Conservation (phyloP, 257 asterid species). For the Capsicum rhomboideum region DNA sequence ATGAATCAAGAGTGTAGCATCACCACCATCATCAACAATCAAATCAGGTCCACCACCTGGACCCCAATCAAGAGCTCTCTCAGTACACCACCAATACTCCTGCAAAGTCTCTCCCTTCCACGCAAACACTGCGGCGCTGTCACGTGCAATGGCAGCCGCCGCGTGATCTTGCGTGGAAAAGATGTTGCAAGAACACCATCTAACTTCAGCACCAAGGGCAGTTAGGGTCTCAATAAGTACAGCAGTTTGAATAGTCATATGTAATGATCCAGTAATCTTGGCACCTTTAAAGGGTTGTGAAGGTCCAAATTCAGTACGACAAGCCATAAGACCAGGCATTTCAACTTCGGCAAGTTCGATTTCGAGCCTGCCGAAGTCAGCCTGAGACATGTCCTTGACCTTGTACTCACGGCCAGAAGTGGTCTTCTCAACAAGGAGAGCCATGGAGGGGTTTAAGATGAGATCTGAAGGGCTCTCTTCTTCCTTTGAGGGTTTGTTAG, state of each 20-base stretch:
- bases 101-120: constrained; percentile 78
- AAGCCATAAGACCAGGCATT: constrained; percentile 82
- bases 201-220: constrained; percentile 78
- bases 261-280: constrained; percentile 62
- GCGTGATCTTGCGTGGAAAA: constrained; percentile 91
- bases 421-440: constrained; percentile 67
- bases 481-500: background rate
- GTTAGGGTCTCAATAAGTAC: constrained; percentile 73
- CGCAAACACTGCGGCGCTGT: constrained; percentile 85
- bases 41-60: constrained; percentile 76
- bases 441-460: constrained; percentile 19
- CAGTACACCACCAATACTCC: constrained; percentile 99
- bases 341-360: constrained; percentile 85
- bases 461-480: background rate
- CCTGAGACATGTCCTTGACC: constrained; percentile 91
- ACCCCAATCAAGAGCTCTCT: constrained; percentile 88
- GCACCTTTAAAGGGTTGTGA: constrained; percentile 79
- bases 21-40: constrained; percentile 90
- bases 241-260: constrained; percentile 89
- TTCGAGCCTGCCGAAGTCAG: constrained; percentile 84
- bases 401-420: constrained; percentile 76
- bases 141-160: constrained; percentile 82
- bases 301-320: constrained; percentile 65
- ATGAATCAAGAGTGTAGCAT: constrained; percentile 68
- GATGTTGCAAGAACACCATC: constrained; percentile 92